Base-by-base conservation (phyloP, 202 grass and related monocot species). In the Schoenoplectus triqueter region DNA sequence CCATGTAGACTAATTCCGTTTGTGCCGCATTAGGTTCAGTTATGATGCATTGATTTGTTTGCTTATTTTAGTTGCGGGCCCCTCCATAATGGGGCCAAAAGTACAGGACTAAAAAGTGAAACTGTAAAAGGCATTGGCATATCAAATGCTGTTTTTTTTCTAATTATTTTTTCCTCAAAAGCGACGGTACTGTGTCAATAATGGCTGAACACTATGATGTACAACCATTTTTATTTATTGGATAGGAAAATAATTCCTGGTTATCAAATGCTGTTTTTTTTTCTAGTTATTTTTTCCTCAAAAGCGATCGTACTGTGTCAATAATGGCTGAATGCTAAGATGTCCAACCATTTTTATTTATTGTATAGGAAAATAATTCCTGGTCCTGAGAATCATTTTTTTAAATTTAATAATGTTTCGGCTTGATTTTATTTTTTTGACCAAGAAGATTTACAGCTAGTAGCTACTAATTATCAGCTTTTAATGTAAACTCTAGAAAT, bases 31-130 rank as follows among this genome's bases (percentile, higher is more conserved):
- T 20, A 76, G 40, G 5, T 76, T 56, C 73, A 56, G 73, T 56
- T 76, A 5, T n/a, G 31, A 44, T 57, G 74, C 50, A 59, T 59
- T 78, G 13, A 78, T 78, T 60, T 57, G 74, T 31, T n/a, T 78
- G 51, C 54, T 42, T 44, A 39, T 60, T 59, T 42, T 44, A 68
- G 74, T 78, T 60, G 22, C 4, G 42, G 31, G 22, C 0, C 14
- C 13, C 74, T 39, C 31, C 59, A 42, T 78, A 44, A 60, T 44
- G 6, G 74, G 54, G 52, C 21, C 21, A 76, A 49, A 56, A 78
- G 74, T 42, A 60, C 74, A 60, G 73, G 19, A 1, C 73, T 60
- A 41, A 78, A 78, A 78, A 60, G 74, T 60, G 54, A 78, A 78
- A 78, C 74, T 60, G 55, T 78, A 60, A 78, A 59, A 78, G 48